A percentile compares a stretch with the other conserved stretches of the same genome.
Evolutionary conservation across 2,329 filamentous ascomycete genomes (phyloP).

Genomic region (Mycocentrospora acerina): DNA sequence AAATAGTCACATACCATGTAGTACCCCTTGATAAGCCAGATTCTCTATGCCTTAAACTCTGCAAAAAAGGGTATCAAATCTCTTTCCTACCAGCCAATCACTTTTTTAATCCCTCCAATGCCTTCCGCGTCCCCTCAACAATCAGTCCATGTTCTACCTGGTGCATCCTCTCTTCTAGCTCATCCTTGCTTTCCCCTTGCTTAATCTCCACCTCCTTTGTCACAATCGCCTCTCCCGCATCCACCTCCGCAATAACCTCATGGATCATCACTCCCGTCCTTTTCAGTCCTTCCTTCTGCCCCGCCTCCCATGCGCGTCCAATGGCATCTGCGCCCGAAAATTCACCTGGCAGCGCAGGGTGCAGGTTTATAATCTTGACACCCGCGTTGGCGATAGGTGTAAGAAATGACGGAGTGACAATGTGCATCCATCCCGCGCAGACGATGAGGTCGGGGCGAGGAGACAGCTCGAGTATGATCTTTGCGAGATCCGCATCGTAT

Average conservation of each 20-base stretch:
- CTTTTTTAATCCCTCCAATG: conserved; percentile 38
- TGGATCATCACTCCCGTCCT: conserved; percentile 86
- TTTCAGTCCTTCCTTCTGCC: conserved; percentile 65
- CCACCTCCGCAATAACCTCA: conserved; percentile 74
- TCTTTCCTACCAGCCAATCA: too few species aligned
- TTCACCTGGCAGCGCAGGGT: conserved; percentile 71
- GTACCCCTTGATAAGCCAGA: too few species aligned
- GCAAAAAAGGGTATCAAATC: too few species aligned
- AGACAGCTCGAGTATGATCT: conserved; percentile 62
- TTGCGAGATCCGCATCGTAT: conserved; percentile 76
- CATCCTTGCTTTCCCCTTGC: conserved; percentile 58
- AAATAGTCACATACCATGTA: too few species aligned
- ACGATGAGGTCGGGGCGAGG: conserved; percentile 69
- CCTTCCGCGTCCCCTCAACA: conserved; percentile 67
- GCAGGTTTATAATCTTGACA: conserved; percentile 77
- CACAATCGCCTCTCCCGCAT: conserved; percentile 74
- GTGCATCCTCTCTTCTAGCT: conserved; percentile 74
- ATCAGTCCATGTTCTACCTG: conserved; percentile 75
- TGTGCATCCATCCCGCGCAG: conserved; percentile 83
- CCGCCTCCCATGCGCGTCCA: conserved; percentile 73
- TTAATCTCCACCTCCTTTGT: conserved; percentile 67
- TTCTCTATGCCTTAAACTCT: too few species aligned
- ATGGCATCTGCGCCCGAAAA: conserved; percentile 81
- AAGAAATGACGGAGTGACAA: conserved; percentile 70
- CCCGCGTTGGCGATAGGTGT: conserved; percentile 63